Evolutionary conservation across 306 rosid species (phyloP), one percentile per base, ranked within the genome.

Genomic region (Urtica urens): DNA sequence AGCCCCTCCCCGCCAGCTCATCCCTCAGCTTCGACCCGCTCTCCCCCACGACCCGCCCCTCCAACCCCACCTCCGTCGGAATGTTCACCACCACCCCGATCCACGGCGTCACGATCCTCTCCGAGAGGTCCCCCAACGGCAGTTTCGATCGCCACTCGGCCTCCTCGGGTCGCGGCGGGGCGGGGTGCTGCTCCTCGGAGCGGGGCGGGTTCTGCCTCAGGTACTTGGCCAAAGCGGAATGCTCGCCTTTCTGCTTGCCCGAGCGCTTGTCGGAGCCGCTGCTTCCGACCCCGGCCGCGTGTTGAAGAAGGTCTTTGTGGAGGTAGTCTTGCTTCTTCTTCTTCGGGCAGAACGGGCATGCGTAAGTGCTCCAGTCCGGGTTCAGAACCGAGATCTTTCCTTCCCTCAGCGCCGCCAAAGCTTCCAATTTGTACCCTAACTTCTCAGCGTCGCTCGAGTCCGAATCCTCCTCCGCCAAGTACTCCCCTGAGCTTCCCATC

Each of bases 51-150:
- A 19, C 67, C 12, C 78, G 63, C 30, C 96, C 99, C 44, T 80
- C 88, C 16, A 71, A 78, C 22, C 73, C 49, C 38, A 59, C 78
- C 46, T 18, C 62, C 17, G 80, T 92, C 38, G 94, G 94, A 72
- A 92, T 64, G 55, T 92, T 92, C 44, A 80, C 94, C 38, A 79
- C 94, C 21, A 92, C 52, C 48, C 96, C 96, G 41, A 69, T 73
- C 99, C 99, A 86, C 31, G 99, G 96, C 94, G 93, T 82, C 52
- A 92, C 94, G 47, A 86, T 73, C 38, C 65, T 79, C 59, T 76
- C 83, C n/a, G 19, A 56, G 55, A 41, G 78, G 72, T 81, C 73
- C 38, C 71, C 71, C n/a, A n/a, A n/a, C n/a, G n/a, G n/a, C n/a
- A n/a, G n/a, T n/a, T n/a, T n/a, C n/a, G n/a, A n/a, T n/a, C n/a